Percentiles rank a stretch among this genome's conserved stretches.
Conservation (phyloP, 176 grass and related monocot species). For the Chrysopogon serrulatus region DNA sequence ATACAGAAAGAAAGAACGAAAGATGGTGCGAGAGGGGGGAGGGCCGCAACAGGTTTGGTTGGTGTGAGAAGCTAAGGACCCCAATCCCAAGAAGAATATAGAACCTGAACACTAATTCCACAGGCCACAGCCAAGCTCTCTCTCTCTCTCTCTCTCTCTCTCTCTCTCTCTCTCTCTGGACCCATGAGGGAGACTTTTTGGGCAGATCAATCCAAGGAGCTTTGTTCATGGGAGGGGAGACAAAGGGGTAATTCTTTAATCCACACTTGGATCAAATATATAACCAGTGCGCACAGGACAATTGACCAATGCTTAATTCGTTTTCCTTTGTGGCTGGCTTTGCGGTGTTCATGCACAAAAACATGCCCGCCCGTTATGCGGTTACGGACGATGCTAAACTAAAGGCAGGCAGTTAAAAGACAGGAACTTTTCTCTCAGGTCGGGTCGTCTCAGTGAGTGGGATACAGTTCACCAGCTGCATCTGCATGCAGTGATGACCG, state of each 20-base stretch:
- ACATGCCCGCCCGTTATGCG: slow-evolving; percentile 8
- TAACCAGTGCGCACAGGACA: not conserved
- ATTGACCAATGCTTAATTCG: not conserved
- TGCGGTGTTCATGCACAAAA: slow-evolving; percentile 11
- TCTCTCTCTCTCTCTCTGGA: not conserved
- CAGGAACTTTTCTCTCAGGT: not conserved
- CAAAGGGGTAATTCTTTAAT: slow-evolving; percentile 33
- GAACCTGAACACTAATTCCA: slow-evolving; percentile 49
- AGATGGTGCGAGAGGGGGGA: not conserved
- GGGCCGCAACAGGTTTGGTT: not conserved
- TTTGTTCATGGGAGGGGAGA: slow-evolving; percentile 49
- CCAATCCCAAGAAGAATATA: slow-evolving; percentile 99
- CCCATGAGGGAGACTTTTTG: slow-evolving; percentile 39
- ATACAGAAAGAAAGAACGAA: slow-evolving; percentile 36
- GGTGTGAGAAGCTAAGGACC: slow-evolving; percentile 41
- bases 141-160: not conserved
- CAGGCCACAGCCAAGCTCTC: not conserved
- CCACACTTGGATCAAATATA: slow-evolving; percentile 24
- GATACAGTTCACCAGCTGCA: slow-evolving; percentile 16
- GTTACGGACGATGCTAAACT: not conserved
- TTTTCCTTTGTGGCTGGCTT: slow-evolving; percentile 4
- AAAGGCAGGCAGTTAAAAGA: not conserved
- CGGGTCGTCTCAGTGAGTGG: not conserved
- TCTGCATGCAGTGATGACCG: not conserved
- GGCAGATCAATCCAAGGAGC: slow-evolving; percentile 42